Evolutionary conservation across 257 asterid genomes (phyloP), one percentile per base, ranked within the genome.

Genomic region (Rauvolfia tetraphylla): DNA sequence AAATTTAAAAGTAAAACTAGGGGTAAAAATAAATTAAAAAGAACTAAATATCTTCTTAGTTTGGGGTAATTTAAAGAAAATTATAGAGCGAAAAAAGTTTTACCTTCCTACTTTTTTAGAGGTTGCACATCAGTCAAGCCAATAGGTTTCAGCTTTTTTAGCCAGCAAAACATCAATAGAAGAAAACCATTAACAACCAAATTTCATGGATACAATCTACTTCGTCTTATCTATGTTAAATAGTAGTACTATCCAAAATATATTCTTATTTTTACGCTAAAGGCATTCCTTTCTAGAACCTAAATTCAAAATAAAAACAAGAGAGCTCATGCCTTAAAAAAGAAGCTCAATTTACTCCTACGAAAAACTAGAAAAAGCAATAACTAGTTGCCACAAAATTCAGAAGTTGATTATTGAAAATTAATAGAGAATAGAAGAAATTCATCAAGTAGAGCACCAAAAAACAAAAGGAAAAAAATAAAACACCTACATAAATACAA

Each of bases 31-130:
- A n/a, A n/a, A n/a, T n/a, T n/a, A n/a, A 31, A 63, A 27, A 22
- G 13, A 54, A 34, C 34, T 25, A 68, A 46, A 34, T 14, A 33
- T 29, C 22, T 22, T 38, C 51, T 3, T 1, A 22, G 1, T 38
- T 2, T 38, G 10, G 38, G 46, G 27, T 34, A 6, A 14, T 66
- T 3, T 7, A 38, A 44, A 53, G 59, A 1, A 38, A 27, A 71
- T 13, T 42, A 51, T 8, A 68, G 39, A 29, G 57, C 46, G 36
- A 1, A 61, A 69, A 67, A 25, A 73, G 84, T 79, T 7, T 61
- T 82, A 88, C 98, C 98, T 89, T 81, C 91, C 89, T 29, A 89
- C 81, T 84, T 89, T 94, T 81, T 89, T 86, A 1, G 97, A 89
- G 69, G 97, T 59, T 71, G 90, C 79, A 68, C 84, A 84, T 67